These are phyloP conservation scores for Candida vartiovaarae DNA, from an alignment of 805 yeast genomes.

Conservation along the genomic window DNA sequence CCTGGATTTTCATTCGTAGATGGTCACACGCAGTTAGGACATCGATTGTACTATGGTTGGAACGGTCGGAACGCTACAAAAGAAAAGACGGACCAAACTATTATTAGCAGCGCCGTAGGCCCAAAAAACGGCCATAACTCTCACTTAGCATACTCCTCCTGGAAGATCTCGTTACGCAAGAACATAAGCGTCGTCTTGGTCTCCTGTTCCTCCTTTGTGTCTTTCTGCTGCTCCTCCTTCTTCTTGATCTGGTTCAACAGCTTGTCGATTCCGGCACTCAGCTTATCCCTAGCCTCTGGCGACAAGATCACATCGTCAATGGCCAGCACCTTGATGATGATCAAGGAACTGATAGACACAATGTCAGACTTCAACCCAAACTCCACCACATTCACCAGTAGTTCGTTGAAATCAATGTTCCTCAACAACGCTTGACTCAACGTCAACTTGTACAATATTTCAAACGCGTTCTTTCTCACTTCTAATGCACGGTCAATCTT, in stretches of 20 bases:
- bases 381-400: slow-evolving; percentile 29
- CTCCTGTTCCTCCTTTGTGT: slow-evolving; percentile 25
- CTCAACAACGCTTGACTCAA: slow-evolving; percentile 17
- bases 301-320: slow-evolving; percentile 20
- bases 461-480: slow-evolving; percentile 65
- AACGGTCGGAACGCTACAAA: too few relatives aligned
- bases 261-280: slow-evolving; percentile 23
- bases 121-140: too few relatives aligned
- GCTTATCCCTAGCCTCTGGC: slow-evolving; percentile 10
- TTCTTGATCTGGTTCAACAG: slow-evolving; percentile 21
- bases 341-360: slow-evolving; percentile 21
- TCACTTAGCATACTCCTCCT: slow-evolving; percentile 1
- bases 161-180: slow-evolving; percentile 16
- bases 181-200: slow-evolving; percentile 19
- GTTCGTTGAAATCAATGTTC: slow-evolving; percentile 26
- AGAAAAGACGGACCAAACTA: too few relatives aligned
- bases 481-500: slow-evolving; percentile 73
- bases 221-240: slow-evolving; percentile 24
- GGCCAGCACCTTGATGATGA: slow-evolving; percentile 21
- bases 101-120: too few relatives aligned
- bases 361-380: slow-evolving; percentile 33
- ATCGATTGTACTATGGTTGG: too few relatives aligned
- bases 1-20: too few relatives aligned
- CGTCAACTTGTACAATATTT: slow-evolving; percentile 50
- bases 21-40: too few relatives aligned